These are phyloP conservation scores for Kwoniella sp. DNA, from an alignment of 768 basidiomycete species.

Conservation along the genomic window DNA sequence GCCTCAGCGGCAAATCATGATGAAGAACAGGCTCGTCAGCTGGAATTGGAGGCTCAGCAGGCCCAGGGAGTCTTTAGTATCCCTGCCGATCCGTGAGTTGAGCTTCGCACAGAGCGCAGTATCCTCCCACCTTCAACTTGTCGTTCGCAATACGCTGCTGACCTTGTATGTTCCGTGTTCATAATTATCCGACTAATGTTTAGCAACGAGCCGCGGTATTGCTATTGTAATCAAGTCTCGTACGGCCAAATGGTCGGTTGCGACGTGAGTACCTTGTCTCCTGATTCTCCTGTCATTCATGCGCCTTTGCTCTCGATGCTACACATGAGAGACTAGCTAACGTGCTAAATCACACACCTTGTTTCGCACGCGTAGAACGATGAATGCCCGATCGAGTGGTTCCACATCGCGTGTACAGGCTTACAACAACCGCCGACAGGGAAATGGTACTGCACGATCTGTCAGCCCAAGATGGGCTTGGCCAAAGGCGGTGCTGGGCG, in stretches of 20 bases:
- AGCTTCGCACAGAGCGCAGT: no score
- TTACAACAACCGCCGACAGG: conserved; percentile 40
- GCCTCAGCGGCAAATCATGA: conserved; percentile 3
- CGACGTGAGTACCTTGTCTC: conserved; percentile 49
- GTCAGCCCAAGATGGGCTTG: conserved; percentile 37
- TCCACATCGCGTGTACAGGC: conserved; percentile 49
- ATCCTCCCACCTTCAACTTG: no score
- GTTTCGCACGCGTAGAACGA: conserved; percentile 51
- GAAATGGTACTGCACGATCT: conserved; percentile 50
- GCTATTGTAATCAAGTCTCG: conserved; percentile 53
- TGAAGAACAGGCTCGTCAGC: background rate
- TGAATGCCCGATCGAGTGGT: conserved; percentile 55
- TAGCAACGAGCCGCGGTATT: conserved; percentile 54
- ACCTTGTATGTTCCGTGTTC: background rate
- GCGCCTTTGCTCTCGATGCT: background rate
- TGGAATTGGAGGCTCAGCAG: background rate
- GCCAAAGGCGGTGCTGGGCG: conserved; percentile 32
- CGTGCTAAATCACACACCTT: no score
- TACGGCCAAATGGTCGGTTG: conserved; percentile 55
- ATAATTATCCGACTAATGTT: background rate
- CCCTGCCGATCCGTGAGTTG: conserved; percentile 46
- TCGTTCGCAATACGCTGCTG: no score
- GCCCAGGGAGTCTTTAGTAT: conserved; percentile 24
- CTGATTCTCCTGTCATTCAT: background rate
- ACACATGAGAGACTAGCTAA: no score